Evolutionary conservation across 2,329 filamentous ascomycete genomes (phyloP).

Genomic region (Penicillium sp.): DNA sequence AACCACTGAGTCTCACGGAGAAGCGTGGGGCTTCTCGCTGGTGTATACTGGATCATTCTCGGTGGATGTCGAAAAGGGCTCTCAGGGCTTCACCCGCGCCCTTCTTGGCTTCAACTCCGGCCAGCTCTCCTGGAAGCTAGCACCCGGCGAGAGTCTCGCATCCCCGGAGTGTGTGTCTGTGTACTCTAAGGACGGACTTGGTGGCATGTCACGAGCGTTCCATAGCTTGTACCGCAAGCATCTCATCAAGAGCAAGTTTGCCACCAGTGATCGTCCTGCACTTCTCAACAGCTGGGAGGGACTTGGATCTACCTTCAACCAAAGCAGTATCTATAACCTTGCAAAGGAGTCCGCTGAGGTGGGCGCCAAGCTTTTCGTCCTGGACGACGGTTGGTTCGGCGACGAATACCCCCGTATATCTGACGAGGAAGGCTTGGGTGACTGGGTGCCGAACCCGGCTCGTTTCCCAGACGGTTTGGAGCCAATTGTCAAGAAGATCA

Average conservation of each 20-base stretch:
- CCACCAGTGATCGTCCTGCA: constrained; percentile 53
- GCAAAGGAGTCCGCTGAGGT: constrained; percentile 59
- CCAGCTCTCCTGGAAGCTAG: constrained; percentile 61
- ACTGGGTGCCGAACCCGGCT: constrained; percentile 61
- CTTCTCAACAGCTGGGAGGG: constrained; percentile 70
- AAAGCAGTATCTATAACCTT: constrained; percentile 56
- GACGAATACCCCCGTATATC: constrained; percentile 60
- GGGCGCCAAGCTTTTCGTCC: constrained; percentile 64
- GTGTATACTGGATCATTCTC: constrained; percentile 66
- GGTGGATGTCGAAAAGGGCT: constrained; percentile 62
- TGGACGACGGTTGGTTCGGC: constrained; percentile 70
- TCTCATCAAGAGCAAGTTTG: constrained; percentile 60
- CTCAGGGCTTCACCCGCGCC: constrained; percentile 62
- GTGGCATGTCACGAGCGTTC: constrained; percentile 63
- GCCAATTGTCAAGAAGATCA: constrained; percentile 55
- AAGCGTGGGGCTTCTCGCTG: constrained; percentile 66
- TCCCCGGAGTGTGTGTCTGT: constrained; percentile 65
- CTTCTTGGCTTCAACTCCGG: constrained; percentile 62
- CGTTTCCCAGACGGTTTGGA: constrained; percentile 61
- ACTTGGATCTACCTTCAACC: constrained; percentile 59
- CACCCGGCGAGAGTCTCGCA: constrained; percentile 57
- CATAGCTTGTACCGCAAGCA: constrained; percentile 64
- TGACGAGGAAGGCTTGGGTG: constrained; percentile 61
- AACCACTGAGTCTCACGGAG: constrained; percentile 62
- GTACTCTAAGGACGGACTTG: constrained; percentile 60